A percentile compares a stretch with the other conserved stretches of the same genome.
phyloP scores from a whole-genome alignment of 2,329 filamentous ascomycete species.

The Trichophaea hybrida region DNA sequence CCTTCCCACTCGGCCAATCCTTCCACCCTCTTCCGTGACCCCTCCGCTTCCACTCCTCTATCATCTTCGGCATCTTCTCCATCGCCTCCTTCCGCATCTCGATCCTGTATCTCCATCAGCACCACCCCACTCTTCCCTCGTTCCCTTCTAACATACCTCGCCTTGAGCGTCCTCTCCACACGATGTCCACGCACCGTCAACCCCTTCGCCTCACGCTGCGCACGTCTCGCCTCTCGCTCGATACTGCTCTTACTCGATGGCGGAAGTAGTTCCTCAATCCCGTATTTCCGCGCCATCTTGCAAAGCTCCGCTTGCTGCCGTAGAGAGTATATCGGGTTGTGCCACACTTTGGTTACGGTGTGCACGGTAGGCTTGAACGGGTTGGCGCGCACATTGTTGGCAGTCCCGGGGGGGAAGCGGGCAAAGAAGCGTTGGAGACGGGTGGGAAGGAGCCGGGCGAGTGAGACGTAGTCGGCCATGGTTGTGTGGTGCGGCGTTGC shows the following conservation, averaged over 20 bases:
- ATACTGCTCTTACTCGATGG: conserved; percentile 61
- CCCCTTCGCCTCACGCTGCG: conserved; percentile 56
- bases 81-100: conserved; percentile 83
- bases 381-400: conserved; percentile 47
- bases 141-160: conserved; percentile 40
- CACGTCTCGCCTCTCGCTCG: conserved; percentile 54
- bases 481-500: background rate
- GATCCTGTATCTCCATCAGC: conserved; percentile 43
- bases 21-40: conserved; percentile 62
- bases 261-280: conserved; percentile 68
- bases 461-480: conserved; percentile 32
- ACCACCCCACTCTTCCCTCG: conserved; percentile 5
- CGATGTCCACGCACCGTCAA: conserved; percentile 91
- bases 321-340: conserved; percentile 67
- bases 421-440: conserved; percentile 77
- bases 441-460: conserved; percentile 59
- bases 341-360: conserved; percentile 65
- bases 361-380: conserved; percentile 74
- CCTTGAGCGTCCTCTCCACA: conserved; percentile 75
- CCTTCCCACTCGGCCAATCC: conserved; percentile 47
- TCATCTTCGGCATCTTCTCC: conserved; percentile 84
- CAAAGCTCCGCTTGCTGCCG: conserved; percentile 81
- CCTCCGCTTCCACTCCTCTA: conserved; percentile 79
- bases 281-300: conserved; percentile 64
- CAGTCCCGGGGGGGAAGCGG: conserved; percentile 58